phyloP scores from a whole-genome alignment of 805 yeast genomes.

The Monosporozyma aerobia region DNA sequence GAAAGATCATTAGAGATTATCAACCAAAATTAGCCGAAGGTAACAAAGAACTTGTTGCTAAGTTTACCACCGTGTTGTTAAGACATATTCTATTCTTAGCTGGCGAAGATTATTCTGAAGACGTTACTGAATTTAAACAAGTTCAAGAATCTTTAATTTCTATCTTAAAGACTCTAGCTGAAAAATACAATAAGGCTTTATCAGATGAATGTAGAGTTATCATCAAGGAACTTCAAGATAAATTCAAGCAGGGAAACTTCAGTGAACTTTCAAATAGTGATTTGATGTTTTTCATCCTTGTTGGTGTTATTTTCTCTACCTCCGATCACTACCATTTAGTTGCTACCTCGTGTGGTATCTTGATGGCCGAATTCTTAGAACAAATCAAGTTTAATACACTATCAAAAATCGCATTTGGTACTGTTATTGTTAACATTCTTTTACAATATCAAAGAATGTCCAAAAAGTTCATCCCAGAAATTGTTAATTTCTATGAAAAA shows the following conservation, averaged over 20 bases:
- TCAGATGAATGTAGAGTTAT: constrained; percentile 54
- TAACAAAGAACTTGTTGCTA: constrained; percentile 64
- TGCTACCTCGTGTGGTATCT: constrained; percentile 70
- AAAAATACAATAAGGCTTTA: constrained; percentile 53
- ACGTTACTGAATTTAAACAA: constrained; percentile 30
- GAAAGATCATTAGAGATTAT: constrained; percentile 47
- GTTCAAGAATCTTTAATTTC: constrained; percentile 37
- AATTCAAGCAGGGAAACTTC: constrained; percentile 35
- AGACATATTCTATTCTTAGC: constrained; percentile 50
- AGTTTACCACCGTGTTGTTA: constrained; percentile 53
- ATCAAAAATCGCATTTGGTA: constrained; percentile 45
- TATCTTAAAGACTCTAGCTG: constrained; percentile 49
- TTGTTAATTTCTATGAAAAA: constrained; percentile 47
- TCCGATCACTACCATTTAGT: constrained; percentile 93
- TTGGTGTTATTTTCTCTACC: constrained; percentile 80
- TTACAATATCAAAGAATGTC: constrained; percentile 70
- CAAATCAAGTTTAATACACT: constrained; percentile 36
- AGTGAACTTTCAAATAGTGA: constrained; percentile 40
- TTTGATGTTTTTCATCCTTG: constrained; percentile 53
- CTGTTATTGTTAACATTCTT: constrained; percentile 56
- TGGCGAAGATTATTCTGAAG: constrained; percentile 28
- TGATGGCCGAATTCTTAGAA: constrained; percentile 63
- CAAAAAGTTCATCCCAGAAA: constrained; percentile 78
- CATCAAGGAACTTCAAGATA: constrained; percentile 44
- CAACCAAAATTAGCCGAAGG: constrained; percentile 77